Base-by-base conservation (phyloP, 352 stramenopile species). In the Elongisporangium senticosum region DNA sequence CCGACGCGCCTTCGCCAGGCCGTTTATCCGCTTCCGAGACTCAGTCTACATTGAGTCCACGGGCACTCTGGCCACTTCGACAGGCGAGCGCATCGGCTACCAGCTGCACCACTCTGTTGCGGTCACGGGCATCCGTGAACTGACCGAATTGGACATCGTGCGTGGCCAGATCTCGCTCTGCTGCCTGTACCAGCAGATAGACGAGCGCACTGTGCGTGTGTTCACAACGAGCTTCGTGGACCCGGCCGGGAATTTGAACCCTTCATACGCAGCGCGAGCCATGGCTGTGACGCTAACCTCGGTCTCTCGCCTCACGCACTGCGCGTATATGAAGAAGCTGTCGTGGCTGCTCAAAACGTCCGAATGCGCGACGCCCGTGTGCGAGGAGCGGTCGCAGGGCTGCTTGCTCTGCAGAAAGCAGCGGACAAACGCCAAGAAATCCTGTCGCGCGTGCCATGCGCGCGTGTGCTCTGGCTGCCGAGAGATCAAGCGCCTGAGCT, bases 31-130 rank as follows among this genome's bases (percentile, higher is more conserved):
- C 23, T 26, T 26, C 54, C 69, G 75, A 10, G 75, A 84, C 55
- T 76, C 69, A 33, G 51, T 84, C 17, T 77, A 76, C 55, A 55
- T 72, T 3, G 69, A 84, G 50, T 72, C 75, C 14, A 83, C 66
- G 1, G 74, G 73, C 20, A 75, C 80, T n/a, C 53, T 72, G 0
- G 22, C 64, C 8, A 68, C 74, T 2, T 39, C 56, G 0, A 67
- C 26, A 7, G 71, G 69, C 5, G 74, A 78, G 23, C 61, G 72
- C 1, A 39, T 83, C 0, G 74, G 74, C 5, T 83, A 68, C 55
- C 74, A 83, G 56, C 56, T 83, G 61, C 20, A 71, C 19, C 67
- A 74, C 43, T 72, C 68, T 2, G 62, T 76, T 51, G 65, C 63
- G 22, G 67, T 71, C 24, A 59, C 66, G 1, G 55, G 70, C 23